Percentiles rank a stretch among this genome's conserved stretches.
phyloP scores from a whole-genome alignment of 805 yeast genomes.

The Ogataea wickerhamii region DNA sequence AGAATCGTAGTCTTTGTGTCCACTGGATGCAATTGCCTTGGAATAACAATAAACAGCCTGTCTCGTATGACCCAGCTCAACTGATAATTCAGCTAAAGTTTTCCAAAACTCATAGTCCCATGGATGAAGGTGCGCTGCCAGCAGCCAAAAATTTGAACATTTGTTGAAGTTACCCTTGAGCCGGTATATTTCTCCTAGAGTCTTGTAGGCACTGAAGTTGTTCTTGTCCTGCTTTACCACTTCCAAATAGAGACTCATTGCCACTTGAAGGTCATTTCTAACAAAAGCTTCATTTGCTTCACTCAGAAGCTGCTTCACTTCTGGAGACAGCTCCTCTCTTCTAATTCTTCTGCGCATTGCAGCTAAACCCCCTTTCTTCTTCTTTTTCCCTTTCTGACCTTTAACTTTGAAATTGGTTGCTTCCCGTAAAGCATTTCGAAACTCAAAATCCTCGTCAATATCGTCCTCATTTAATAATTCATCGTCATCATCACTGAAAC shows the following conservation, averaged over 20 bases:
- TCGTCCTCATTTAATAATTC: conserved; percentile 29
- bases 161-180: conserved; percentile 63
- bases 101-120: conserved; percentile 79
- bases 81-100: conserved; percentile 65
- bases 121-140: conserved; percentile 75
- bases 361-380: conserved; percentile 35
- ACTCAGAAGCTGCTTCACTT: conserved; percentile 61
- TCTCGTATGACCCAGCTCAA: conserved; percentile 60
- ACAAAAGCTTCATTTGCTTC: conserved; percentile 82
- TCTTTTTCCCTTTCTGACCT: conserved; percentile 33
- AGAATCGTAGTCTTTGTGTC: conserved; percentile 47
- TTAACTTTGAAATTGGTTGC: conserved; percentile 62
- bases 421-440: conserved; percentile 61
- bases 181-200: conserved; percentile 79
- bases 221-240: conserved; percentile 76
- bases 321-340: conserved; percentile 59
- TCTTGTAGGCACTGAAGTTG: conserved; percentile 80
- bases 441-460: conserved; percentile 43
- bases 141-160: conserved; percentile 75
- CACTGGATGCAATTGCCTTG: conserved; percentile 49
- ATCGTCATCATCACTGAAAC: conserved; percentile 31
- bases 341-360: conserved; percentile 38
- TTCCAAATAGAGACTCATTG: conserved; percentile 56
- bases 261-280: conserved; percentile 52
- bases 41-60: conserved; percentile 80